Percentiles rank a stretch among this genome's conserved stretches.
Conservation (phyloP, 306 rosid species). For the Oemleria cerasiformis region DNA sequence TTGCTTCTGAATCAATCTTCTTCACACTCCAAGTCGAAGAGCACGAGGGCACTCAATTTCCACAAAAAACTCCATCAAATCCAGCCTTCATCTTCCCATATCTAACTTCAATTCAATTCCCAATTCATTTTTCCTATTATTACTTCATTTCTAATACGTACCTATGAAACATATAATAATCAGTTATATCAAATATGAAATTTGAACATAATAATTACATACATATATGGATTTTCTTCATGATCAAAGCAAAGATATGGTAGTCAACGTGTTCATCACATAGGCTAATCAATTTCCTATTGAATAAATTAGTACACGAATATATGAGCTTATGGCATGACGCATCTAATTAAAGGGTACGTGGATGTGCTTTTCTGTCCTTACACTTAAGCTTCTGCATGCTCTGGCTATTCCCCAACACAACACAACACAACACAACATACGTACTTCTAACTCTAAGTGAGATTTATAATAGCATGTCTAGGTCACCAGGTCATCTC, state of each 20-base stretch:
- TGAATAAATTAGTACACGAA: not conserved
- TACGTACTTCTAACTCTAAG: no score
- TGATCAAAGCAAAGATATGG: no score
- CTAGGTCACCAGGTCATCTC: conserved; percentile 2
- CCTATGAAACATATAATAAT: no score
- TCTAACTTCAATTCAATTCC: no score
- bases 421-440: not conserved
- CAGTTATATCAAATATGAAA: no score
- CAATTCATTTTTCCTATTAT: no score
- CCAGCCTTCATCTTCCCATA: conserved; percentile 56
- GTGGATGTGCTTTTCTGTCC: not conserved
- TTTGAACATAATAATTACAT: no score
- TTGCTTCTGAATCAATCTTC: conserved; percentile 10
- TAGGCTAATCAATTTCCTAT: not conserved
- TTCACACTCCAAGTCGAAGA: conserved; percentile 12
- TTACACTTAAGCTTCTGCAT: not conserved
- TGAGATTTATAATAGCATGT: not conserved
- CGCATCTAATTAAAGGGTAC: not conserved
- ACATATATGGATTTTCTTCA: no score
- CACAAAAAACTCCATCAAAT: conserved; percentile 48
- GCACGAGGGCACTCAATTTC: conserved; percentile 7
- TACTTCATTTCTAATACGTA: conserved; percentile 16
- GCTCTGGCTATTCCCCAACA: not conserved
- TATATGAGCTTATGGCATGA: not conserved
- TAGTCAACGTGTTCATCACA: no score